Evolutionary conservation across 2,329 filamentous ascomycete genomes (phyloP), one percentile per base, ranked within the genome.

Genomic region (Thelonectria rubi): DNA sequence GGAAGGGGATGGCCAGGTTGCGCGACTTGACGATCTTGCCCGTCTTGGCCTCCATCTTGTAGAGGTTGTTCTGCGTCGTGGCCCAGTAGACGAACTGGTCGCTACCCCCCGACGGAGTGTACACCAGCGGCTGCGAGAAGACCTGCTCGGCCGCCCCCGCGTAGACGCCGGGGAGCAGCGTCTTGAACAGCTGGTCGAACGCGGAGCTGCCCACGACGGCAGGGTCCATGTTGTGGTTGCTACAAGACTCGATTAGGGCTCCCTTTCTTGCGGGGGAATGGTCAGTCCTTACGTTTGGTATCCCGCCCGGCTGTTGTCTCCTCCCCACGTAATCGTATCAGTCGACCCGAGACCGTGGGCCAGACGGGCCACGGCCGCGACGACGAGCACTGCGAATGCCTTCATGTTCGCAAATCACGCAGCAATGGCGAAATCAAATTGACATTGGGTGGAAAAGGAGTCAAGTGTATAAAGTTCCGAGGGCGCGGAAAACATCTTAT

Each of bases 151-250:
- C 58, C 2, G 74, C 75, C 15, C 78, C 79, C 39, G 80, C 78
- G 71, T 86, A 88, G 17, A 75, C 79, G 6, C 85, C 85, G 0
- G 85, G 83, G 1, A 88, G 77, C 0, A 68, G 49, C 0, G 81
- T 82, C 66, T 78, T 80, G 76, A 85, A 88, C 8, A 87, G 73
- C 60, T 85, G 81, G 18, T 80, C 83, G 64, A 88, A 88, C 52
- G 84, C 79, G 3, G 81, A 73, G 57, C 83, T 85, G 42, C 77
- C 80, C 2, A 89, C 84, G 9, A 88, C 76, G 14, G 82, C 78
- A 1, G 86, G 86, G 68, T 88, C 85, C 81, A 89, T 84, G 73
- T 88, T 88, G 70, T 89, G 86, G 69, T 86, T 88, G 18, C 76
- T 77, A 7, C 1, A 40, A 18, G 3, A 8, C 6, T 8, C 3